Evolutionary conservation across 331 rosid genomes (phyloP).

Genomic region (Quercus tomentella): DNA sequence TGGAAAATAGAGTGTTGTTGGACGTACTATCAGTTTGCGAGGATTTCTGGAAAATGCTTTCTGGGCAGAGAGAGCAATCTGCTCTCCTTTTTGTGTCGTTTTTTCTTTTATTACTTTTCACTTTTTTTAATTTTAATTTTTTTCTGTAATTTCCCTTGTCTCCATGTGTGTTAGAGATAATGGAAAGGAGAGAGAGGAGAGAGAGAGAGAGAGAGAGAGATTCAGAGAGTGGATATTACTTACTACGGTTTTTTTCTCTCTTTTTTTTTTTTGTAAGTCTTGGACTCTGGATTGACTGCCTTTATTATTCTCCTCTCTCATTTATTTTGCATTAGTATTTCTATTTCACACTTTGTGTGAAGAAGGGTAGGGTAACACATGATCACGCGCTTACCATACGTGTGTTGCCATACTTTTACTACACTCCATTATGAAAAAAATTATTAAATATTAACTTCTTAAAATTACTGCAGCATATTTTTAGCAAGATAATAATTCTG

Average conservation of each 20-base stretch:
- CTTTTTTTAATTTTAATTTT: neutral
- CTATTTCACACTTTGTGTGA: no score
- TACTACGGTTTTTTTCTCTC: neutral
- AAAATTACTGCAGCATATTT: rapidly evolving
- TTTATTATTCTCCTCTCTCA: constrained; percentile 5
- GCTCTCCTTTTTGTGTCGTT: constrained; percentile 47
- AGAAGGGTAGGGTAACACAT: no score
- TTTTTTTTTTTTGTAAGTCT: neutral
- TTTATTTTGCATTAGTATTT: constrained; percentile 3
- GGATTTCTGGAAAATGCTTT: constrained; percentile 66
- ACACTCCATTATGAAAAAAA: no score
- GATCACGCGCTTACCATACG: no score
- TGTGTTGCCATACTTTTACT: no score
- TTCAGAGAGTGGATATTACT: neutral
- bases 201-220: constrained; percentile 5
- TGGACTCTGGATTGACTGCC: constrained; percentile 48
- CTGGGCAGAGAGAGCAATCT: constrained; percentile 36
- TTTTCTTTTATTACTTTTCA: neutral
- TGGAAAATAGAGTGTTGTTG: constrained; percentile 40
- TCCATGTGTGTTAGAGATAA: constrained; percentile 31
- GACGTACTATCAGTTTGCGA: constrained; percentile 56
- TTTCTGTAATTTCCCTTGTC: constrained; percentile 24
- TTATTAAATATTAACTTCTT: no score
- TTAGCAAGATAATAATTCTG: no score
- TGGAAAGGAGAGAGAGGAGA: constrained; percentile 20